Base-by-base conservation (phyloP, 441 rosid species). In the Croton laevigatus region DNA sequence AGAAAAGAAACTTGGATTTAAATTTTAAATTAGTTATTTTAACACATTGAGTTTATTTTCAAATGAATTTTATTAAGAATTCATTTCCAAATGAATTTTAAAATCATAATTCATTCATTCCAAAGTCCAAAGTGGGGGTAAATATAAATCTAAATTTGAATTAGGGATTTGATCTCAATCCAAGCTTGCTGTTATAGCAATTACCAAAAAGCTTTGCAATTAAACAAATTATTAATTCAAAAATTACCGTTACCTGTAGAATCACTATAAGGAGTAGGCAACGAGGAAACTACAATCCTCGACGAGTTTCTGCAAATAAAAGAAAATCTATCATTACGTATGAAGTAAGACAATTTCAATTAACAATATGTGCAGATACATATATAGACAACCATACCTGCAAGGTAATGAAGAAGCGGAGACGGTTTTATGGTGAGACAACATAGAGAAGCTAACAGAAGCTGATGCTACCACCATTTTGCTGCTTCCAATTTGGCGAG, bases 401-500 rank as follows among this genome's bases (percentile, higher is more conserved):
- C 32, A 76, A 71, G 82, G 61, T 62, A 78, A 74, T 45, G 72
- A 73, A 16, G 82, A 79, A 73, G 66, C 16, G 55, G 80, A 78
- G 65, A 79, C 73, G 69, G 72, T 70, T 78, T 72, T 73, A 57
- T 65, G 73, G 65, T 73, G 73, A 75, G 77, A 74, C 68, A 80
- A 72, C 53, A 80, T 62, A 38, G 78, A 78, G 52, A 81, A 74
- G 75, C 75, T 69, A 2, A 76, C 55, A 48, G 87, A 69, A 58
- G 89, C 71, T 14, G 87, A 72, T n/a, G 86, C 83, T 58, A 76
- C 89, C 97, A 76, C 89, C 97, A 87, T 88, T 65, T 69, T 9
- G 55, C 5, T 52, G 55, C 55, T 52, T n/a, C n/a, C 20, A 52
- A 52, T 52, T 51, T 6, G 20, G 22, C 23, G 14, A 62, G 65